A percentile compares a stretch with the other conserved stretches of the same genome.
These are phyloP conservation scores for Vigna hirtella DNA, from an alignment of 306 rosid species.

Conservation along the genomic window DNA sequence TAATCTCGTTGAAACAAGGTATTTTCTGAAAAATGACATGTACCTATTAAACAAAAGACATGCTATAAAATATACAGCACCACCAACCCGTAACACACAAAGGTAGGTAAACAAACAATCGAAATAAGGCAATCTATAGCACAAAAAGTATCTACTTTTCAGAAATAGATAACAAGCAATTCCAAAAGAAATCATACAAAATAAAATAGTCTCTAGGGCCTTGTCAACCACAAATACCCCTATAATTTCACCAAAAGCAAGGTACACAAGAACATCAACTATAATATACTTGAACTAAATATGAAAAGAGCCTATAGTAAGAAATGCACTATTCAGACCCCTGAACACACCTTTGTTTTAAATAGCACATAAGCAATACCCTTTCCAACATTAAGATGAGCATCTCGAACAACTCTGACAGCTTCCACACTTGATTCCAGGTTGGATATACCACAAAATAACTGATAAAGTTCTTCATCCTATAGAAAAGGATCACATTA, in stretches of 20 bases:
- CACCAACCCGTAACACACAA: slow-evolving; percentile 2
- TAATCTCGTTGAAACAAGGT: not conserved
- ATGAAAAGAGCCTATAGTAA: not conserved
- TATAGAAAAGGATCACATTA: slow-evolving; percentile 47
- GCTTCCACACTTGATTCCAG: slow-evolving; percentile 75
- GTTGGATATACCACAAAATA: slow-evolving; percentile 71
- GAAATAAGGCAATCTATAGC: not conserved
- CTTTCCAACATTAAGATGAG: slow-evolving; percentile 82
- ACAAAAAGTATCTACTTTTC: slow-evolving; percentile 15
- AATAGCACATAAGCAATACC: slow-evolving; percentile 89
- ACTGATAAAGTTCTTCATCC: slow-evolving; percentile 93
- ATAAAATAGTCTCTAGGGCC: not conserved
- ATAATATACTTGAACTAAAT: slow-evolving; percentile 32
- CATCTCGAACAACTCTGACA: slow-evolving; percentile 85
- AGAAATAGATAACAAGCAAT: slow-evolving; percentile 26
- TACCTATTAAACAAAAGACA: not conserved
- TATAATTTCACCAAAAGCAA: slow-evolving; percentile 14
- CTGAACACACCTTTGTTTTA: slow-evolving; percentile 73
- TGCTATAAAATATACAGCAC: slow-evolving; percentile 10
- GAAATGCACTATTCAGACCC: slow-evolving; percentile 6
- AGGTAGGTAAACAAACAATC: slow-evolving; percentile 18
- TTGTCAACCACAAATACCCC: slow-evolving; percentile 22
- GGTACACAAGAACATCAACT: not conserved
- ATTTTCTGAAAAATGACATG: not conserved
- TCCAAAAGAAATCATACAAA: slow-evolving; percentile 20